Evolutionary conservation across 164 flowering plant species (phyloP), one percentile per base, ranked within the genome.

Genomic region (Piper longum): DNA sequence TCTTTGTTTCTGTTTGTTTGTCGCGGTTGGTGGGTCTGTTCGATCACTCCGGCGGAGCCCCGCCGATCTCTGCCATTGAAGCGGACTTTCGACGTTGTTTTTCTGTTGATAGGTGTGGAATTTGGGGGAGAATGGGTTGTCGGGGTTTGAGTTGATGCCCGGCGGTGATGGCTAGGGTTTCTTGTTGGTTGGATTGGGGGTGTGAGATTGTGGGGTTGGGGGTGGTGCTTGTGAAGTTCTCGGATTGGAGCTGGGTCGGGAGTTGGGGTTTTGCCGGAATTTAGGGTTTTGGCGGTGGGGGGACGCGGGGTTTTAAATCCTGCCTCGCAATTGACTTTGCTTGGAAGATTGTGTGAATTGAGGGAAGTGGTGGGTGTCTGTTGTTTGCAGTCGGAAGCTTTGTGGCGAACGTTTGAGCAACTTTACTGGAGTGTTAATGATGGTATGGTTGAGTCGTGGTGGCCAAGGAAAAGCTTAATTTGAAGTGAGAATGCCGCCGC

Each of bases 401-500:
- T 71, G 52, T 71, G 69, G 75, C 65, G 54, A 57, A 68, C 45
- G 65, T 57, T 60, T 43, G 65, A 61, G 66, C 56, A 68, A 3
- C 12, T 48, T 71, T 54, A 6, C 7, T 64, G 9, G 17, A 43
- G 17, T 0, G 61, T n/a, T 59, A 1, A 13, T 12, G 16, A n/a
- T 39, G 43, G n/a, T 57, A 12, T 60, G 55, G 39, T 58, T 41
- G 45, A 48, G 43, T 63, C 26, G 40, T 68, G 61, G 64, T 68
- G 65, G 62, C 71, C 82, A 77, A 41, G 69, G 60, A 41, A 41
- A 57, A 57, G 39, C 41, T 57, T 18, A 57, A 61, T 70, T 69
- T 66, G 67, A 63, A 63, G 67, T 77, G 79, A 81, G 83, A 79
- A 67, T 91, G 60, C 60, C 91, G 96, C 96, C 84, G 69, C 86